Percentiles rank a stretch among this genome's conserved stretches.
These are phyloP conservation scores for Fusarium beomiforme DNA, from an alignment of 2,329 filamentous ascomycete genomes.

Conservation along the genomic window DNA sequence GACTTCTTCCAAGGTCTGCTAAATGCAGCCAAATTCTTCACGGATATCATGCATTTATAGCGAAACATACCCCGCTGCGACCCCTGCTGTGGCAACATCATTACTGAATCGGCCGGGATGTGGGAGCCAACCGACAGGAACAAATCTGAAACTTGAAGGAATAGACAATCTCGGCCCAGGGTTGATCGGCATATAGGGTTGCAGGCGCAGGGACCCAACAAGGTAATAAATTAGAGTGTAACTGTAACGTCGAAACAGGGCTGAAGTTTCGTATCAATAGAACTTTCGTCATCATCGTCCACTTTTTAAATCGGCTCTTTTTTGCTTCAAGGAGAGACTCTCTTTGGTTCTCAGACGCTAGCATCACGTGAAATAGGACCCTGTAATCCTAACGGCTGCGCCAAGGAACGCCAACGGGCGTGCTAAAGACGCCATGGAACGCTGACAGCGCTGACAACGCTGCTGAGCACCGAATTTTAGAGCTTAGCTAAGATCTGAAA, in stretches of 20 bases:
- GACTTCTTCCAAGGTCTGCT: no score
- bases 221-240: not conserved
- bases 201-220: not conserved
- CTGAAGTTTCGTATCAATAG: conserved; percentile 9
- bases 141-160: conserved; percentile 16
- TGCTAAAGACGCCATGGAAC: not conserved
- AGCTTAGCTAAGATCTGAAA: conserved; percentile 18
- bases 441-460: not conserved
- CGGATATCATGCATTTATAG: not conserved
- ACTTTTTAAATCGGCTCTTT: not conserved
- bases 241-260: conserved; percentile 16
- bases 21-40: not conserved
- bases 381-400: not conserved
- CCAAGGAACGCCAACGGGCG: not conserved
- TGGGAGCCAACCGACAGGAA: not conserved
- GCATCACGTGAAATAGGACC: not conserved
- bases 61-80: not conserved
- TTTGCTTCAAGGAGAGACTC: not conserved
- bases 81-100: not conserved
- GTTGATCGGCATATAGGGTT: conserved; percentile 11
- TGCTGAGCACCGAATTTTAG: not conserved
- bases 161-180: conserved; percentile 12
- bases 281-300: not conserved
- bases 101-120: not conserved
- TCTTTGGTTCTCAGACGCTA: not conserved